phyloP scores from a whole-genome alignment of 1,284 basidiomycete species.

The Limonomyces culmigenus region DNA sequence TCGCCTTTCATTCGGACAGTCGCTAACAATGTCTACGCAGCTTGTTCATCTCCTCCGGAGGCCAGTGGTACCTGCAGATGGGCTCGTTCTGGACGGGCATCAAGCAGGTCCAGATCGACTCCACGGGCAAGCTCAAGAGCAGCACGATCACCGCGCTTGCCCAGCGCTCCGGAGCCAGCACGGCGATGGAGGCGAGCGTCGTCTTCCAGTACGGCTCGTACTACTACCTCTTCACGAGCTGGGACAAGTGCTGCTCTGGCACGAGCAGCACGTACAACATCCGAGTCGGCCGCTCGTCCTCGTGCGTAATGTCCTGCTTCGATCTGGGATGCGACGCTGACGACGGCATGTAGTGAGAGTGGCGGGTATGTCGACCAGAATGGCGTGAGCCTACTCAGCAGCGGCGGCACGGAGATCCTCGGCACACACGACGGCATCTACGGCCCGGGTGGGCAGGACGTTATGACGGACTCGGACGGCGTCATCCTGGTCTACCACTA shows the following conservation, averaged over 20 bases:
- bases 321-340: constrained; percentile 7
- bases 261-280: neutral
- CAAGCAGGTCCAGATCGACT: neutral
- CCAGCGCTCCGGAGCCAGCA: constrained; percentile 7
- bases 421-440: constrained; percentile 11
- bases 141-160: constrained; percentile 6
- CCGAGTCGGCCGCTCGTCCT: neutral
- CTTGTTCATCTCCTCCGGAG: neutral
- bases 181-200: constrained; percentile 6
- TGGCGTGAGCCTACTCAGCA: constrained; percentile 11
- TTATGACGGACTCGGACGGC: constrained; percentile 1
- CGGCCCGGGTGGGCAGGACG: constrained; percentile 13
- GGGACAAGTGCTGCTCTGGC: constrained; percentile 5
- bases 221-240: constrained; percentile 11
- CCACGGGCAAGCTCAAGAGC: constrained; percentile 4
- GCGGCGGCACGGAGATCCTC: constrained; percentile 16
- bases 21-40: neutral
- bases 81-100: constrained; percentile 3
- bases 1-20: constrained; percentile 3
- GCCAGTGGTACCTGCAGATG: neutral
- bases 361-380: constrained; percentile 14
- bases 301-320: neutral
- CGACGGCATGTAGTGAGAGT: constrained; percentile 15
- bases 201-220: constrained; percentile 9
- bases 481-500: constrained; percentile 2